Percentiles rank a stretch among this genome's conserved stretches.
These are phyloP conservation scores for Mycena rebaudengoi DNA, from an alignment of 768 basidiomycete genomes.

Conservation along the genomic window DNA sequence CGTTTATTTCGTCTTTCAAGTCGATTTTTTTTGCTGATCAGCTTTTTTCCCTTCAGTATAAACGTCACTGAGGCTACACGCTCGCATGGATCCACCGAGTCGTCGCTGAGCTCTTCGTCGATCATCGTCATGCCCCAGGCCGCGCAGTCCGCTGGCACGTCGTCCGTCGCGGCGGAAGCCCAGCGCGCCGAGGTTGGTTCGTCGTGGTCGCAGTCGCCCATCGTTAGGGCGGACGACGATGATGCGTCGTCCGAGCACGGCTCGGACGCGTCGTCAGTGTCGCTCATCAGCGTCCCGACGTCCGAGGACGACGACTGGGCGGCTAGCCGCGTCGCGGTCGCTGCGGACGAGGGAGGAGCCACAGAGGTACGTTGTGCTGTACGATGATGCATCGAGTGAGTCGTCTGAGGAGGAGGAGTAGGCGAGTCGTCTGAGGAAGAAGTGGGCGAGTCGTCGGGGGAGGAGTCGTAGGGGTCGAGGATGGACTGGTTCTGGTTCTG, in stretches of 20 bases:
- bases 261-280: conserved; percentile 61
- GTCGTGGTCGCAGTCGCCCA: conserved; percentile 8
- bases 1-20: conserved; percentile 41
- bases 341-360: conserved; percentile 30
- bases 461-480: not conserved
- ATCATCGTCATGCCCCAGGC: conserved; percentile 68
- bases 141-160: conserved; percentile 38
- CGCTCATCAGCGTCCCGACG: conserved; percentile 69
- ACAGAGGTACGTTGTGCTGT: conserved; percentile 77
- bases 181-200: too few species aligned
- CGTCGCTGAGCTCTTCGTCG: conserved; percentile 70
- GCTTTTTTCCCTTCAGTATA: conserved; percentile 55
- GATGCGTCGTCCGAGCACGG: conserved; percentile 46
- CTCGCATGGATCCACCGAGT: conserved; percentile 35
- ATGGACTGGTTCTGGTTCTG: too few species aligned
- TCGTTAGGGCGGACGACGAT: conserved; percentile 31
- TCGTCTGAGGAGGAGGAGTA: conserved; percentile 51
- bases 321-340: conserved; percentile 32
- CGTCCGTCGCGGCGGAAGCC: conserved; percentile 24
- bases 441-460: conserved; percentile 9
- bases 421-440: not conserved
- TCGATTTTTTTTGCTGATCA: not conserved
- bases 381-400: conserved; percentile 62
- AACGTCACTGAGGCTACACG: conserved; percentile 69
- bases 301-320: conserved; percentile 62